Evolutionary conservation across 805 yeast genomes (phyloP).

Genomic region (Candida pini): DNA sequence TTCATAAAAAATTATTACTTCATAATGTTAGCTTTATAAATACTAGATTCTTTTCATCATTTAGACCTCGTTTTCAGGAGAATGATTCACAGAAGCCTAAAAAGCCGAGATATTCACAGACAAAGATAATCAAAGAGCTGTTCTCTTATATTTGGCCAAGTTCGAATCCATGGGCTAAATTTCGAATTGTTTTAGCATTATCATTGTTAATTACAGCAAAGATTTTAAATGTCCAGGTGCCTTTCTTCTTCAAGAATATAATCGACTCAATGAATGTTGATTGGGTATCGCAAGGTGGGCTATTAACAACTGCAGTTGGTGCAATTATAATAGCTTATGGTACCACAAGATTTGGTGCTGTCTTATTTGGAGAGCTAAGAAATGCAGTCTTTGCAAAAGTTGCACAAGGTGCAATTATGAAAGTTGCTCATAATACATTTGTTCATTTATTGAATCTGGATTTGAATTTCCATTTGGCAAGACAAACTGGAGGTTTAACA

Average conservation of each 20-base stretch:
- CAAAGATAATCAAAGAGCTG: constrained; percentile 57
- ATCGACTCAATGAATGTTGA: constrained; percentile 92
- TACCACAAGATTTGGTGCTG: constrained; percentile 90
- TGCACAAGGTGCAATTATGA: constrained; percentile 88
- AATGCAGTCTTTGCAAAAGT: constrained; percentile 95
- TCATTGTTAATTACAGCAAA: constrained; percentile 73
- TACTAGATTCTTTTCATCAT: neutral
- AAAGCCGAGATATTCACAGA: constrained; percentile 32
- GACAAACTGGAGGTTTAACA: constrained; percentile 95
- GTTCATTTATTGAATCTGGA: constrained; percentile 78
- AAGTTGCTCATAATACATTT: constrained; percentile 86
- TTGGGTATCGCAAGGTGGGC: constrained; percentile 61
- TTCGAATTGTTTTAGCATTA: constrained; percentile 73
- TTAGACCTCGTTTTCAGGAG: neutral
- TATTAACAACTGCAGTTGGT: constrained; percentile 60
- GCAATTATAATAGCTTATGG: constrained; percentile 81
- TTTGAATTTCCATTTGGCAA: constrained; percentile 78
- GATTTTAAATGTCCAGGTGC: constrained; percentile 88
- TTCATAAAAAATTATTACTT: too few species aligned
- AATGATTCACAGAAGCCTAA: constrained; percentile 10
- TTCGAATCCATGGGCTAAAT: constrained; percentile 56
- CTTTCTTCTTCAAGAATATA: constrained; percentile 84
- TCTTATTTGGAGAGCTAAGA: constrained; percentile 86
- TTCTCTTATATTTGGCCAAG: constrained; percentile 79
- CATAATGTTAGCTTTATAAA: too few species aligned